These are phyloP conservation scores for Pseudocohnilembus persalinus DNA, from an alignment of 169 alveolate species.

Conservation along the genomic window DNA sequence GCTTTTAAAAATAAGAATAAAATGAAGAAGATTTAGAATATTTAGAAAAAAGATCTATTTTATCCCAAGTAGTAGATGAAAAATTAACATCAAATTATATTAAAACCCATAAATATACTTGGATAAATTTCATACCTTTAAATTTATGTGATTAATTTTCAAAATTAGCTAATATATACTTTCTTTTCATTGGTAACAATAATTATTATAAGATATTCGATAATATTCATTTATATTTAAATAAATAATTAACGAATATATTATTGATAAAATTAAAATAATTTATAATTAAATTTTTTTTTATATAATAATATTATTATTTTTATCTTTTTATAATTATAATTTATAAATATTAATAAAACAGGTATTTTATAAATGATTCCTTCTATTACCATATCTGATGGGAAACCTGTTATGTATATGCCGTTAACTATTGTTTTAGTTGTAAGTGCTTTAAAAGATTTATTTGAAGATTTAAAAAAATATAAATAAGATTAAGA, in stretches of 20 bases:
- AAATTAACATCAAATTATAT: too few relatives aligned
- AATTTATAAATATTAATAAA: slow-evolving; percentile 56
- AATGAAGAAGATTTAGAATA: too few relatives aligned
- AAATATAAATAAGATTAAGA: slow-evolving; percentile 61
- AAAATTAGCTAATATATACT: slow-evolving; percentile 76
- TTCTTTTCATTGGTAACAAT: slow-evolving; percentile 49
- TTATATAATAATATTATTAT: slow-evolving; percentile 44
- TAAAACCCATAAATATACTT: slow-evolving; percentile 75
- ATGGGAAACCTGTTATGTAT: slow-evolving; percentile 46
- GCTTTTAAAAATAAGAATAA: too few relatives aligned
- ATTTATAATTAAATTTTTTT: slow-evolving; percentile 53
- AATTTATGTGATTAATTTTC: slow-evolving; percentile 65
- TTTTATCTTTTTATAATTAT: slow-evolving; percentile 46
- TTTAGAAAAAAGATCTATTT: too few relatives aligned
- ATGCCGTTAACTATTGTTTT: slow-evolving; percentile 71
- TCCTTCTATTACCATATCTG: slow-evolving; percentile 38
- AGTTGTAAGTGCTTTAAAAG: slow-evolving; percentile 79
- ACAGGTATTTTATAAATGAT: slow-evolving; percentile 49
- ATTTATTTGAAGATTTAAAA: slow-evolving; percentile 76
- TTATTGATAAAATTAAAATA: slow-evolving; percentile 8
- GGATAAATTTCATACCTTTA: slow-evolving; percentile 74
- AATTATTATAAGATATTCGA: too few relatives aligned
- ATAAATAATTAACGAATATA: slow-evolving; percentile 21
- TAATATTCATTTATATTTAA: not conserved
- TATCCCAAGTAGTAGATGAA: too few relatives aligned